Base-by-base conservation (phyloP, 2,329 filamentous ascomycete species). In the Fusarium buharicum region DNA sequence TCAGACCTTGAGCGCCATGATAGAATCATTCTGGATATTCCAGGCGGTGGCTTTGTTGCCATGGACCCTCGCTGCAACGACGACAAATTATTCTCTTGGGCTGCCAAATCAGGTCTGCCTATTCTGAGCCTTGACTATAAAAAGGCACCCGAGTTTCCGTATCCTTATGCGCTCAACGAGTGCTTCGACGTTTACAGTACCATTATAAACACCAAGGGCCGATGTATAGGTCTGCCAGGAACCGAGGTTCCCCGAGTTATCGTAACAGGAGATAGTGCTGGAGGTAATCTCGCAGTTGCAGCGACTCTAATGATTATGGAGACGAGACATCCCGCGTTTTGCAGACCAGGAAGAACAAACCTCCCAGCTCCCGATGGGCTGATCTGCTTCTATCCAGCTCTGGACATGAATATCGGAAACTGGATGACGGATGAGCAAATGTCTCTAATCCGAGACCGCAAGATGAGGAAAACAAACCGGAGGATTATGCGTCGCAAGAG, bases 401-500 rank as follows among this genome's bases (percentile, higher is more conserved):
- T 99, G 56, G 95, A 98, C 71, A 93, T 98, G 90, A 97, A 96
- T 71, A 98, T 98, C 65, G 92, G 92, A 33, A 97, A 93, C 75
- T 99, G 95, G 95, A 98, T 99, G 93, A 93, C 92, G 1, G 94
- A 98, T 69, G 94, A 98, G 75, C 93, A 99, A 74, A 96, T 98
- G 92, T 87, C 92, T 0, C 79, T 99, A 59, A 96, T 99, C 62
- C 89, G 92, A 64, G 93, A 97, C 62, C 87, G 92, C 11, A 85
- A 87, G 55, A 88, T 88, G 73, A 85, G 92, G 20, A 89, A 88
- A 67, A 92, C 89, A 1, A 97, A 97, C 71, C 84, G 85, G 54
- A 84, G 86, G 22, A 90, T 98, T 51, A 80, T 97, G 11, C 84
- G 89, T 31, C 85, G 91, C 55, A 98, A 99, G 79, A 93, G 88